A percentile compares a stretch with the other conserved stretches of the same genome.
phyloP scores from a whole-genome alignment of 2,329 filamentous ascomycete species.

The Ophiocordyceps polyrhachis-furcata region DNA sequence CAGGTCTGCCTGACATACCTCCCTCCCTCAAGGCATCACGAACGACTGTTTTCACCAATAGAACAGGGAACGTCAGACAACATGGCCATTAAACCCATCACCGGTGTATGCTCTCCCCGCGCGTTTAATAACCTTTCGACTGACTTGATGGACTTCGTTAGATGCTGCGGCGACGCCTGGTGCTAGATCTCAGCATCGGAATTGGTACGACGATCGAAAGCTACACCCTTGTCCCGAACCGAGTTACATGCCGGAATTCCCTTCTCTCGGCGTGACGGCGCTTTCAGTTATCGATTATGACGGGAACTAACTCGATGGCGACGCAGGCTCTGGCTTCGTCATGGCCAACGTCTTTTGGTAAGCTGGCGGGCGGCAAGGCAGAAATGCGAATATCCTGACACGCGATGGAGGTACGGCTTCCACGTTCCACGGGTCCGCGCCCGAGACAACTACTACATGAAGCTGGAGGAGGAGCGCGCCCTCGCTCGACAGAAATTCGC shows the following conservation, averaged over 20 bases:
- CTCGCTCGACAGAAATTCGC: constrained; percentile 14
- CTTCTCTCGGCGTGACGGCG: background rate
- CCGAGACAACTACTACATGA: constrained; percentile 39
- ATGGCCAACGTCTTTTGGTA: constrained; percentile 42
- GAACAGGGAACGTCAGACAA: constrained; percentile 12
- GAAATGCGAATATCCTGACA: background rate
- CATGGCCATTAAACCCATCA: constrained; percentile 40
- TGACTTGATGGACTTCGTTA: constrained; percentile 15
- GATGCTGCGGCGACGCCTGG: constrained; percentile 42
- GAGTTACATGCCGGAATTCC: background rate
- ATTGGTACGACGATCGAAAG: constrained; percentile 31
- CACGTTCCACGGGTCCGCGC: constrained; percentile 40
- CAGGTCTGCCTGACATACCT: no score
- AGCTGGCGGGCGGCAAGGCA: constrained; percentile 6
- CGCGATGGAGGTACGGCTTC: constrained; percentile 35
- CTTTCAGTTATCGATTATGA: background rate
- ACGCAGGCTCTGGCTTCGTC: constrained; percentile 30
- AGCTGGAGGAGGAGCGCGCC: constrained; percentile 38
- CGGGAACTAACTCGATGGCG: background rate
- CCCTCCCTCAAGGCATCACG: no score
- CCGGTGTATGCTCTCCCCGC: constrained; percentile 30
- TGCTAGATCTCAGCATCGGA: constrained; percentile 35
- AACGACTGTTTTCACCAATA: constrained; percentile 2
- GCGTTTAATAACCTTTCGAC: constrained; percentile 1
- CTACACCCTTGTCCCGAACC: background rate